Evolutionary conservation across 331 rosid species (phyloP), one percentile per base, ranked within the genome.

Genomic region (Malus hybrid): DNA sequence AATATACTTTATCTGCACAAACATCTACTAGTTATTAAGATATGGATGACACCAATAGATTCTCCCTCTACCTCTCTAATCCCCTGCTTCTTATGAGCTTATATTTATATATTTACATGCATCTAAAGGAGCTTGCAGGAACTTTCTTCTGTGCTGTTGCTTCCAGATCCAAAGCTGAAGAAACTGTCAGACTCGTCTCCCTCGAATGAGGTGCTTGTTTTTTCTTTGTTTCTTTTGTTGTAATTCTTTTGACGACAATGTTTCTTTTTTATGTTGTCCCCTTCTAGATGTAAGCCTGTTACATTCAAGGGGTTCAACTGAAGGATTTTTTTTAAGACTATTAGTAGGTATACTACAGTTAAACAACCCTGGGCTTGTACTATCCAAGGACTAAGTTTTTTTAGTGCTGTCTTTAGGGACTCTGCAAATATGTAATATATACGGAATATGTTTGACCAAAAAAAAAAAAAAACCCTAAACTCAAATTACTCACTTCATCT

Each of bases 71-170:
- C 77, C 75, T 73, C 34, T 73, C 34, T 12, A 31, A 39, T 7
- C 10, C 50, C n/a, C 34, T 73, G 52, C 72, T 83, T 78, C 54
- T 16, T 48, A 64, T 65, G 76, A 80, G 76, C 86, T 88, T 33
- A 71, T 82, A 69, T n/a, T 29, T 69, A 48, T 54, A 10, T 80
- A 73, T 76, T n/a, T 57, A 36, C 70, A 66, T 73, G 81, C 73
- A 71, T 73, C 54, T 71, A 54, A 83, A 93, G 97, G 96, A 86
- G 93, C 83, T 80, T 93, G 93, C 96, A 88, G 84, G 97, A 88
- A 86, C 94, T 93, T 80, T 88, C 98, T 4, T 78, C 78, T 44
- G 83, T 92, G 80, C 73, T 87, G 71, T 82, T 87, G 80, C 81
- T 85, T 80, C 88, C 89, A 39, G 81, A 81, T 79, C 83, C 78